phyloP scores from a whole-genome alignment of 208 protist genomes.

The Balamuthia mandrillaris region DNA sequence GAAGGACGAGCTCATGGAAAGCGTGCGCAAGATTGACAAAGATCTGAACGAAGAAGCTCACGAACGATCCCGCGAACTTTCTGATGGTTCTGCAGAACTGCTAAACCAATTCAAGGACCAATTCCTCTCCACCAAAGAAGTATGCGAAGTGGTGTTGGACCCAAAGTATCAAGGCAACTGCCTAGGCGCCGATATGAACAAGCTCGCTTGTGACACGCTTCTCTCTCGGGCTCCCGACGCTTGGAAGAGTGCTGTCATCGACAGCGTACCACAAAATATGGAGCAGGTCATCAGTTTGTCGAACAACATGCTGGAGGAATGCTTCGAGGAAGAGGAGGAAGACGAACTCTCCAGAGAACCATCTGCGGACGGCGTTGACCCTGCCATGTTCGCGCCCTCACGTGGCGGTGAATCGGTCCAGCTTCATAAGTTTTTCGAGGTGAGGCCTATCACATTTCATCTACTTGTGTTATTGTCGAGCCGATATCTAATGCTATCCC shows the following conservation, averaged over 20 bases:
- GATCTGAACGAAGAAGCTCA: not conserved
- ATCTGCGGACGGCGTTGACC: not conserved
- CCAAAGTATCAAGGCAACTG: not conserved
- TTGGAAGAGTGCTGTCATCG: not conserved
- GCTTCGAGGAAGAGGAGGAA: not conserved
- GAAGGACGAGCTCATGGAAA: too few relatives aligned
- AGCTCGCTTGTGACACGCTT: not conserved
- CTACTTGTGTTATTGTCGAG: too few relatives aligned
- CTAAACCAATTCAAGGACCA: slow-evolving; percentile 7
- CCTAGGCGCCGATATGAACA: slow-evolving; percentile 15
- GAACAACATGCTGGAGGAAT: not conserved
- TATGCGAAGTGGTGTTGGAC: not conserved
- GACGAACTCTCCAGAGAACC: too few relatives aligned
- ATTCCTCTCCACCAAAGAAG: not conserved
- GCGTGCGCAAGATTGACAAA: too few relatives aligned
- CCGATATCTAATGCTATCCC: too few relatives aligned
- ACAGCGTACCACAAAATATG: slow-evolving; percentile 6
- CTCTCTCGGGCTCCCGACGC: not conserved
- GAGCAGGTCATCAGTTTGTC: not conserved
- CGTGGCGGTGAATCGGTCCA: not conserved
- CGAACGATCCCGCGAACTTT: not conserved
- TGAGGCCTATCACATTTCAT: too few relatives aligned
- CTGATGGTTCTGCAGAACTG: not conserved
- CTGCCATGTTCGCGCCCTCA: too few relatives aligned
- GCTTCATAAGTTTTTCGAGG: slow-evolving; percentile 11